phyloP scores from a whole-genome alignment of 192 early-diverging fungal species.

The Coemansia sp. region DNA sequence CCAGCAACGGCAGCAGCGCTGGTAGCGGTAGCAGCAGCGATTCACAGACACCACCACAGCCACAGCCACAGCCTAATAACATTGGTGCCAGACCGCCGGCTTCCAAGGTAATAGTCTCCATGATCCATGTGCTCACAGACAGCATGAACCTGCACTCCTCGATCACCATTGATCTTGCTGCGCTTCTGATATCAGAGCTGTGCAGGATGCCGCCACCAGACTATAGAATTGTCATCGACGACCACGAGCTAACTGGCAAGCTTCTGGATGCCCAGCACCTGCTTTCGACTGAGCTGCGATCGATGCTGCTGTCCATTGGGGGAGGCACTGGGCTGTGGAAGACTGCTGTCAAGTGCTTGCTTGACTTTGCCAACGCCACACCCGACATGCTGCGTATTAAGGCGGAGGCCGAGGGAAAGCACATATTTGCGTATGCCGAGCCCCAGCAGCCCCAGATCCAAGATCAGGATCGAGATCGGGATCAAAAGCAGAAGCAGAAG shows the following conservation, averaged over 20 bases:
- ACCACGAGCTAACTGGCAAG: slow-evolving; percentile 11
- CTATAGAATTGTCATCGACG: slow-evolving; percentile 21
- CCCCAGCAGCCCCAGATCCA: background rate
- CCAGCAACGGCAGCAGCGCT: background rate
- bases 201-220: slow-evolving; percentile 9
- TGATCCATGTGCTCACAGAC: slow-evolving; percentile 44
- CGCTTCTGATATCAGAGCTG: slow-evolving; percentile 31
- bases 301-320: slow-evolving; percentile 18
- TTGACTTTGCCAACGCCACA: slow-evolving; percentile 43
- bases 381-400: slow-evolving; percentile 34
- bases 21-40: background rate
- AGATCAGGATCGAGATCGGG: no score
- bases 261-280: slow-evolving; percentile 20
- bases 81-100: slow-evolving; percentile 24
- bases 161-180: slow-evolving; percentile 38
- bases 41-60: background rate
- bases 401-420: slow-evolving; percentile 31
- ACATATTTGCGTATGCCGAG: slow-evolving; percentile 17
- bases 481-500: no score
- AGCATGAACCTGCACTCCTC: slow-evolving; percentile 28
- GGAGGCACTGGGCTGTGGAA: slow-evolving; percentile 31
- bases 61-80: slow-evolving; percentile 10
- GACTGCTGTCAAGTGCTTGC: slow-evolving; percentile 33
- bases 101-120: slow-evolving; percentile 21
- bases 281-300: slow-evolving; percentile 42